phyloP scores from a whole-genome alignment of 2,329 filamentous ascomycete genomes.

The Phyllosticta paracitricarpa region DNA sequence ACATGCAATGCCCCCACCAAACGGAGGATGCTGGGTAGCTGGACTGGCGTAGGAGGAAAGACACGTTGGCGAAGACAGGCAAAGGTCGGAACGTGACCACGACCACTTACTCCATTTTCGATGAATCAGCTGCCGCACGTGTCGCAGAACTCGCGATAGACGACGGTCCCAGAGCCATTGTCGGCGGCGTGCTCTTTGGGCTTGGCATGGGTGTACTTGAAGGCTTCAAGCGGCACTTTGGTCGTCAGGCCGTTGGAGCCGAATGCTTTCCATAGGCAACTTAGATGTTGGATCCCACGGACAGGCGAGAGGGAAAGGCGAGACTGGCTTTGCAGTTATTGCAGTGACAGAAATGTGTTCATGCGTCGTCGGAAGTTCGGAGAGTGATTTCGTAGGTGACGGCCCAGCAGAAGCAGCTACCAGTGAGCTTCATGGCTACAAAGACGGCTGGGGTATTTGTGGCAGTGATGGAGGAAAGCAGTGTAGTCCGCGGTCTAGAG shows the following conservation, averaged over 20 bases:
- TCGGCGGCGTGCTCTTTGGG: slow-evolving; percentile 36
- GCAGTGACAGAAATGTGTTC: slow-evolving; percentile 45
- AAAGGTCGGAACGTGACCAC: slow-evolving; percentile 20
- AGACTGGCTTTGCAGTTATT: slow-evolving; percentile 38
- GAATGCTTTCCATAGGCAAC: slow-evolving; percentile 36
- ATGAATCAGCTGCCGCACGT: slow-evolving; percentile 42
- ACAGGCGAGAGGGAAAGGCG: background rate
- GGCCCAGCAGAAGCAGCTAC: slow-evolving; percentile 40
- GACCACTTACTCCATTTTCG: slow-evolving; percentile 38
- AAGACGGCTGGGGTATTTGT: no score
- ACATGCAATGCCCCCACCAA: background rate
- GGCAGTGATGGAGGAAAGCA: no score
- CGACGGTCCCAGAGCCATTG: slow-evolving; percentile 29
- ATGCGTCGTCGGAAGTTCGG: slow-evolving; percentile 35
- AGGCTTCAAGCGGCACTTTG: slow-evolving; percentile 37
- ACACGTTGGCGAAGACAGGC: background rate
- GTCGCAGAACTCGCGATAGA: slow-evolving; percentile 44
- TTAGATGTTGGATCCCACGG: background rate
- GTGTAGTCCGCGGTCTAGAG: no score
- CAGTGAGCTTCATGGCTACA: slow-evolving; percentile 19
- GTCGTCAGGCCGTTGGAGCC: slow-evolving; percentile 43
- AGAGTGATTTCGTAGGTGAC: slow-evolving; percentile 39
- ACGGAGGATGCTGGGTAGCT: background rate
- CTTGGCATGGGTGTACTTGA: slow-evolving; percentile 27
- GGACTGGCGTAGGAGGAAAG: background rate